A percentile compares a stretch with the other conserved stretches of the same genome.
phyloP scores from a whole-genome alignment of 768 basidiomycete genomes.

The Kwoniella heveanensis region DNA sequence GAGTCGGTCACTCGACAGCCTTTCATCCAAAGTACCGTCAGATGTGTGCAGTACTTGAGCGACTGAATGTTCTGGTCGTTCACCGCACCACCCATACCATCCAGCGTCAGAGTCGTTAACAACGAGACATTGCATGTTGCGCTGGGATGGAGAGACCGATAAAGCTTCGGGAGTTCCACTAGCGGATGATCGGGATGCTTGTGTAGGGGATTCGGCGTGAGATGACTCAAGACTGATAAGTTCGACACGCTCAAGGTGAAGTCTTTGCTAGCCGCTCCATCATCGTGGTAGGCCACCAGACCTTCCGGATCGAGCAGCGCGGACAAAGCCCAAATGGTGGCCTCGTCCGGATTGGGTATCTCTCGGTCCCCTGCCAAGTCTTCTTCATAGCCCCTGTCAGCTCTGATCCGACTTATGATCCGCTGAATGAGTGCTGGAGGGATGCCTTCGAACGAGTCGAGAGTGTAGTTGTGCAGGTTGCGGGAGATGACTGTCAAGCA shows the following conservation, averaged over 20 bases:
- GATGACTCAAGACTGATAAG: slow-evolving; percentile 12
- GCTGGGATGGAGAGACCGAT: slow-evolving; percentile 10
- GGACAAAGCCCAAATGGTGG: slow-evolving; percentile 37
- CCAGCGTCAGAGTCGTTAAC: slow-evolving; percentile 39
- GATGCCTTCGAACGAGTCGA: slow-evolving; percentile 22
- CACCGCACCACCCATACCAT: slow-evolving; percentile 26
- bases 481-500: slow-evolving; percentile 34
- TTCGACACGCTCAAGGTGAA: slow-evolving; percentile 31
- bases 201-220: slow-evolving; percentile 21
- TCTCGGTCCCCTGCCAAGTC: not conserved
- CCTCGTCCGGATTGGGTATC: slow-evolving; percentile 30
- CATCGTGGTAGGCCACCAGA: not conserved
- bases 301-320: slow-evolving; percentile 25
- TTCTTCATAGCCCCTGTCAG: slow-evolving; percentile 41
- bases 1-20: slow-evolving; percentile 38
- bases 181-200: slow-evolving; percentile 35
- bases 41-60: slow-evolving; percentile 38
- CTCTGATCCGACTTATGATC: slow-evolving; percentile 32
- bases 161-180: slow-evolving; percentile 34
- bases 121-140: slow-evolving; percentile 1
- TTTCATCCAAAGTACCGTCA: slow-evolving; percentile 41
- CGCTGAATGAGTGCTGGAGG: slow-evolving; percentile 18
- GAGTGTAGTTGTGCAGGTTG: slow-evolving; percentile 33
- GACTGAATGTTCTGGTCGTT: slow-evolving; percentile 32
- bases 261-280: not conserved